Base-by-base conservation (phyloP, 129 eudicot species). In the Saussurea involucrata region DNA sequence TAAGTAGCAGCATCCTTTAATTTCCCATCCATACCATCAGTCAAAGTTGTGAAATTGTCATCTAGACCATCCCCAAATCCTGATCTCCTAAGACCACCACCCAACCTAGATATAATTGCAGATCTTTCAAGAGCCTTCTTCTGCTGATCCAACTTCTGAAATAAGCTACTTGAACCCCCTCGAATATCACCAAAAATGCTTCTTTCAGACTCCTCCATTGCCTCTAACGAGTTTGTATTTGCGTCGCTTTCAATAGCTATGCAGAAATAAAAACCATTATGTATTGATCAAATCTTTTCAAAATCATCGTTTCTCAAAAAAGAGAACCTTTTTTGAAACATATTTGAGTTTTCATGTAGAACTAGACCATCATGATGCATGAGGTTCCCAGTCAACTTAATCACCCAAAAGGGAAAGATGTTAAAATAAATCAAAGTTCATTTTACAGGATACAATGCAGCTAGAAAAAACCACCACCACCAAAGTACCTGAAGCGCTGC, bases 11-110 rank as follows among this genome's bases (percentile, higher is more conserved):
- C 84, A 37, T 86, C 29, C 77, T 75, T 84, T 72, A 88, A 69
- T 63, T 76, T 86, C 22, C 33, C 71, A 42, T 82, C 88, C 88
- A 88, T 78, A 63, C 88, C 88, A 76, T 88, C 97, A 6, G 83
- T 66, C 61, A 90, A 84, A 34, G 90, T 31, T 33, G 77, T 79
- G 69, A 71, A 77, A 78, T 83, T 76, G 31, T 80, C 89, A 69
- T 87, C 87, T 69, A 89, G 71, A 78, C 90, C 89, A 37, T 87
- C 89, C 69, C 77, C 9, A 57, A 36, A 20, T 40, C 71, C 74
- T 13, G 84, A 63, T 68, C 81, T 75, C 61, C 76, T 73, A 29
- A 77, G 77, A 80, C 36, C 29, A 27, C 29, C 10, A 40, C 33
- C 64, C 20, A 66, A 81, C 58, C 76, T 63, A 66, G 73, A 60